A percentile compares a stretch with the other conserved stretches of the same genome.
phyloP scores from a whole-genome alignment of 306 rosid genomes.

The Prunus davidiana region DNA sequence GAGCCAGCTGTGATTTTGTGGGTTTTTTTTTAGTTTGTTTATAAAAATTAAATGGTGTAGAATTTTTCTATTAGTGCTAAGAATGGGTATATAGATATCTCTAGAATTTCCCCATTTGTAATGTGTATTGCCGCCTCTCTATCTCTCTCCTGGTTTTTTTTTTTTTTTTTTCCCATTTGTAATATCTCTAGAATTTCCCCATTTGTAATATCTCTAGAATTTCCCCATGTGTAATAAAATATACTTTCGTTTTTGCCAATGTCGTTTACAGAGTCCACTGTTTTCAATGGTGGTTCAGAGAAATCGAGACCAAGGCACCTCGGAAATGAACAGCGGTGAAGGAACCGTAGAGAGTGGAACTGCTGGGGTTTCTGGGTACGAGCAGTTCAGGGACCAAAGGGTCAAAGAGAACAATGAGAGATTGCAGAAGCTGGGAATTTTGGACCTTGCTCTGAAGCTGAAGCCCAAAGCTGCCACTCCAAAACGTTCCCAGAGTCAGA shows the following conservation, averaged over 20 bases:
- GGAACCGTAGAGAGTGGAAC: neutral
- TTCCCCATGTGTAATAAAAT: too few relatives aligned
- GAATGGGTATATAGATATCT: too few relatives aligned
- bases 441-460: constrained; percentile 55
- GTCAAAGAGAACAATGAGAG: constrained; percentile 72
- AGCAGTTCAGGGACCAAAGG: constrained; percentile 55
- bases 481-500: constrained; percentile 13
- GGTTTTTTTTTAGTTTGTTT: too few relatives aligned
- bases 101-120: too few relatives aligned
- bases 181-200: too few relatives aligned
- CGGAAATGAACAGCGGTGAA: neutral
- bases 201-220: too few relatives aligned
- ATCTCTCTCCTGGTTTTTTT: neutral
- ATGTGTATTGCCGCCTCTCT: too few relatives aligned
- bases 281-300: constrained; percentile 21
- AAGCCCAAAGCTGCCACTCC: constrained; percentile 23
- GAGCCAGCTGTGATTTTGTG: too few relatives aligned
- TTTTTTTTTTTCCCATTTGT: neutral
- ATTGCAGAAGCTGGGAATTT: constrained; percentile 57
- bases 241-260: neutral
- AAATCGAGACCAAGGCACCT: constrained; percentile 13
- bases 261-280: neutral
- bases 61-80: too few relatives aligned
- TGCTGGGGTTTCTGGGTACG: constrained; percentile 26
- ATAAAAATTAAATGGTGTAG: too few relatives aligned